Evolutionary conservation across 1,284 basidiomycete species (phyloP).

Genomic region (Volvariella volvacea): DNA sequence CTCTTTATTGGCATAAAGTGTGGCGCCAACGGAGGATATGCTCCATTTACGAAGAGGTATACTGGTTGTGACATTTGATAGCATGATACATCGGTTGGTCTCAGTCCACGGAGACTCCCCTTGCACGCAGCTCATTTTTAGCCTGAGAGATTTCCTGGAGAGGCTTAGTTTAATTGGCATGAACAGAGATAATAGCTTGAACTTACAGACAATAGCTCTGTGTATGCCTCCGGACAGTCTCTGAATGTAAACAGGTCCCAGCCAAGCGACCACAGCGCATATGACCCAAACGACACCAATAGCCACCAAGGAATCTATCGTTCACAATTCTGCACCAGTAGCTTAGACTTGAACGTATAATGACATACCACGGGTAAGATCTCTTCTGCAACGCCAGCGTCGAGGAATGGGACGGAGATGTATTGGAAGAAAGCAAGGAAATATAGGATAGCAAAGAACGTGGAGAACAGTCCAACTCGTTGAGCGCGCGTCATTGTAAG

Average conservation of each 20-base stretch:
- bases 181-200: not conserved
- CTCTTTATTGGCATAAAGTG: too few species aligned
- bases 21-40: too few species aligned
- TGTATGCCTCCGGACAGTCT: conserved; percentile 74
- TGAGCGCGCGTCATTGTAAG: conserved; percentile 50
- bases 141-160: conserved; percentile 60
- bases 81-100: too few species aligned
- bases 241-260: conserved; percentile 65
- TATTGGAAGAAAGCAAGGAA: conserved; percentile 46
- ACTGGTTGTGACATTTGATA: too few species aligned
- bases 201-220: conserved; percentile 55
- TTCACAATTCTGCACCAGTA: not conserved
- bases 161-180: not conserved
- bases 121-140: conserved; percentile 60
- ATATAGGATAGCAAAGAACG: conserved; percentile 43
- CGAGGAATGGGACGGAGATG: conserved; percentile 52
- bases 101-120: conserved; percentile 65
- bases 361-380: conserved; percentile 55
- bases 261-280: conserved; percentile 67
- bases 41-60: too few species aligned
- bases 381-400: conserved; percentile 32
- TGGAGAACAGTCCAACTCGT: conserved; percentile 38
- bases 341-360: conserved; percentile 2
- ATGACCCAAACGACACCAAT: conserved; percentile 68
- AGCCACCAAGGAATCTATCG: conserved; percentile 71